phyloP scores from a whole-genome alignment of 2,329 filamentous ascomycete genomes.

The Remersonia thermophila region DNA sequence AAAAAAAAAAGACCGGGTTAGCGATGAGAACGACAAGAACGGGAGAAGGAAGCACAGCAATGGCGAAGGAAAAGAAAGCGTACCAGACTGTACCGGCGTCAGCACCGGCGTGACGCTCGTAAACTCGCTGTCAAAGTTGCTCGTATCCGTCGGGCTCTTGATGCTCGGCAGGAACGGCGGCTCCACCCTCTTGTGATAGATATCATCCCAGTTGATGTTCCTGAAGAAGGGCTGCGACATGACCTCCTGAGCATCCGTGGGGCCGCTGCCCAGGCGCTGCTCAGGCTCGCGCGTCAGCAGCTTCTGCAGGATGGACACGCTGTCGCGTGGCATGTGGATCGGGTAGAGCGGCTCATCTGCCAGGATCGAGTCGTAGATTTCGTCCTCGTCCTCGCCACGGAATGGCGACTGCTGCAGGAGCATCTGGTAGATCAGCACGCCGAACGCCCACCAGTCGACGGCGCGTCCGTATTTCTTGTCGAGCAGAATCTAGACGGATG shows the following conservation, averaged over 20 bases:
- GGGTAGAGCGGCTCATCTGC: conserved; percentile 95
- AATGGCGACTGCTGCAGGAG: conserved; percentile 96
- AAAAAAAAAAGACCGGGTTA: no score
- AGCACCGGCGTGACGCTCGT: conserved; percentile 96
- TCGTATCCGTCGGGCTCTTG: conserved; percentile 90
- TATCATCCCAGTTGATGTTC: conserved; percentile 97
- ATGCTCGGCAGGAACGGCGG: conserved; percentile 86
- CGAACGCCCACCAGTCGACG: conserved; percentile 99
- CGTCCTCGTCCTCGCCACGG: conserved; percentile 96
- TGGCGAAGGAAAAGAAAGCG: conserved; percentile 25
- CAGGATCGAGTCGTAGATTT: conserved; percentile 97
- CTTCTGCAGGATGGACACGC: conserved; percentile 95
- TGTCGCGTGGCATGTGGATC: conserved; percentile 97
- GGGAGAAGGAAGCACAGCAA: not conserved
- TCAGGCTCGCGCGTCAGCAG: conserved; percentile 91
- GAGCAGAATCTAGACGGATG: conserved; percentile 64
- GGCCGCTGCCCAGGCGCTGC: conserved; percentile 80
- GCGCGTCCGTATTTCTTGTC: conserved; percentile 98
- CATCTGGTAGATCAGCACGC: conserved; percentile 99
- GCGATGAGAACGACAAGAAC: no score
- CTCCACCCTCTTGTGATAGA: conserved; percentile 85
- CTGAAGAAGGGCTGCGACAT: conserved; percentile 99
- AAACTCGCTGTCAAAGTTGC: conserved; percentile 98
- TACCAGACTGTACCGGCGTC: conserved; percentile 94
- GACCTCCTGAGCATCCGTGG: conserved; percentile 94